Conservation (phyloP, 352 stramenopile genomes). For the Phytophthora rubi region DNA sequence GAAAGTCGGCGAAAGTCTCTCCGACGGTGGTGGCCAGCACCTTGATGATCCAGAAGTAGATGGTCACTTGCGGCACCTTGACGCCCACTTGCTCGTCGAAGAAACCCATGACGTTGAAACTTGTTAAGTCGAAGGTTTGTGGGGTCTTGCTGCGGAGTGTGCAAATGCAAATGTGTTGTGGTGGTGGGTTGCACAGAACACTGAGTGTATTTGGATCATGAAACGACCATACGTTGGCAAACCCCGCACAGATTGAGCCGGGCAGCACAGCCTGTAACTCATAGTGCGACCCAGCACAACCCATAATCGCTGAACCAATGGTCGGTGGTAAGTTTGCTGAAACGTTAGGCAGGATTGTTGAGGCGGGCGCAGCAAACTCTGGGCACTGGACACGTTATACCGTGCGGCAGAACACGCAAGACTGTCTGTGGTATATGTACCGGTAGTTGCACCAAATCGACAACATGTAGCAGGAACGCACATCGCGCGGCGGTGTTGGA, state of each 20-base stretch:
- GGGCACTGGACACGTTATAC: neutral
- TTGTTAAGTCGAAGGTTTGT: neutral
- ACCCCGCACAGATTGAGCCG: neutral
- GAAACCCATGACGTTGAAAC: conserved; percentile 15
- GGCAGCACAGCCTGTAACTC: neutral
- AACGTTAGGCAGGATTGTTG: conserved; percentile 1
- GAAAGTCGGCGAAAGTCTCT: conserved; percentile 36
- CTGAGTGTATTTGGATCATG: neutral
- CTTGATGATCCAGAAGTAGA: conserved; percentile 40
- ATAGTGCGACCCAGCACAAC: neutral
- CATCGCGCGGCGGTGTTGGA: too few relatives aligned
- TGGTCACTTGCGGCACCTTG: conserved; percentile 31
- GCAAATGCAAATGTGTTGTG: neutral
- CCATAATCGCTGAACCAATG: neutral
- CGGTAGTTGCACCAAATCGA: too few relatives aligned
- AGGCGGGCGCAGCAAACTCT: neutral
- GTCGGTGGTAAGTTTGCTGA: neutral
- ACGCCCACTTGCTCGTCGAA: conserved; percentile 22
- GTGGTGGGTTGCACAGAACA: neutral
- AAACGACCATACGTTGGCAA: neutral
- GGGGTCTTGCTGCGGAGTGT: neutral
- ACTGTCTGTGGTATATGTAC: too few relatives aligned
- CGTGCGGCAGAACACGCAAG: neutral
- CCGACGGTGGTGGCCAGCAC: conserved; percentile 34
- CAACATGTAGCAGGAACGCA: too few relatives aligned